These are phyloP conservation scores for Macadamia tetraphylla DNA, from an alignment of 164 flowering plant genomes.

Conservation along the genomic window DNA sequence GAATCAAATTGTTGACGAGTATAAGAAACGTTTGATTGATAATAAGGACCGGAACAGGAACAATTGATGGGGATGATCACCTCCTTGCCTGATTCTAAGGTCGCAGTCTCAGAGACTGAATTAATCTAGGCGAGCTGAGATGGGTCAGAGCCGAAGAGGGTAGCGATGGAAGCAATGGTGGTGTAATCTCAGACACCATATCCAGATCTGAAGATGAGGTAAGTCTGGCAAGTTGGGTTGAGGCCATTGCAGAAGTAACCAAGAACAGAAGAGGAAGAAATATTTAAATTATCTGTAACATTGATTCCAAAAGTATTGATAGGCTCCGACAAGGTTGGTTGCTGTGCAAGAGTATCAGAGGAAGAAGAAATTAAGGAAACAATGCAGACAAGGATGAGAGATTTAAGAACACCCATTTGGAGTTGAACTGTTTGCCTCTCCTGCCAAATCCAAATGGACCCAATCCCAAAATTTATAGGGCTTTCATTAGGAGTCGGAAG, in stretches of 20 bases:
- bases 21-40: slow-evolving; percentile 50
- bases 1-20: slow-evolving; percentile 40
- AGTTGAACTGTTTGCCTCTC: no score
- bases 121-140: slow-evolving; percentile 45
- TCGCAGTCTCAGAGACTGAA: slow-evolving; percentile 28
- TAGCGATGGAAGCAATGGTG: slow-evolving; percentile 45
- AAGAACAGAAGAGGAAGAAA: slow-evolving; percentile 26
- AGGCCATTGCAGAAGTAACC: slow-evolving; percentile 61
- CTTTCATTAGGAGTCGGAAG: no score
- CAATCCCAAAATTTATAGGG: no score
- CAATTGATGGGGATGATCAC: slow-evolving; percentile 76
- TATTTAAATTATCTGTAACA: slow-evolving; percentile 29
- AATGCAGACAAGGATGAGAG: slow-evolving; percentile 13
- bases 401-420: slow-evolving; percentile 15
- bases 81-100: slow-evolving; percentile 29
- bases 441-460: no score
- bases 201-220: slow-evolving; percentile 48
- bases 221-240: slow-evolving; percentile 43
- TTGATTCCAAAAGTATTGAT: no score
- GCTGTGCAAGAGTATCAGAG: slow-evolving; percentile 39
- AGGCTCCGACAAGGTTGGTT: slow-evolving; percentile 16
- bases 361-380: slow-evolving; percentile 16
- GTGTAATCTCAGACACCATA: slow-evolving; percentile 17
- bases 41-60: slow-evolving; percentile 63
- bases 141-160: slow-evolving; percentile 40